phyloP scores from a whole-genome alignment of 176 grass and related monocot species.

The Pontederia paniculata region DNA sequence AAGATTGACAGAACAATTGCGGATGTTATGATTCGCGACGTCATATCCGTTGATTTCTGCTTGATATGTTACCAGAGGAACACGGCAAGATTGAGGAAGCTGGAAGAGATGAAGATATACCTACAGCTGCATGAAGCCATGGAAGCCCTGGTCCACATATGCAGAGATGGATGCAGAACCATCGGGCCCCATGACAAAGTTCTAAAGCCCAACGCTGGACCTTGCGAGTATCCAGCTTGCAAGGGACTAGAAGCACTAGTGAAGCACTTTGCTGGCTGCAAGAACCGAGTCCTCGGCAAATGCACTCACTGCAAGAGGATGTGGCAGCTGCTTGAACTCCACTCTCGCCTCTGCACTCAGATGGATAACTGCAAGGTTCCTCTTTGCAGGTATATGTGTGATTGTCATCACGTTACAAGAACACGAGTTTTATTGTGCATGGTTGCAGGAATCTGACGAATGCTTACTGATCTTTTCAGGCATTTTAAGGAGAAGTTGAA shows the following conservation, averaged over 20 bases:
- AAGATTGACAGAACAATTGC: no score
- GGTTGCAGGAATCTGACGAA: no score
- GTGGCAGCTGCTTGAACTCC: constrained; percentile 24
- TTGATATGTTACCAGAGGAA: constrained; percentile 29
- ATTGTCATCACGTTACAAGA: no score
- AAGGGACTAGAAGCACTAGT: constrained; percentile 11
- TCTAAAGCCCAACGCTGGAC: constrained; percentile 27
- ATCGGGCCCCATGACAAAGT: constrained; percentile 71
- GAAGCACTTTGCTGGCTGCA: constrained; percentile 21
- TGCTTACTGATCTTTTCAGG: background rate
- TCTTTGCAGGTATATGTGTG: constrained; percentile 17
- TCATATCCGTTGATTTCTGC: no score
- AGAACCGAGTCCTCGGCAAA: constrained; percentile 8
- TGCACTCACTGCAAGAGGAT: constrained; percentile 23
- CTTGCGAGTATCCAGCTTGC: constrained; percentile 59
- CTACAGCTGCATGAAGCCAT: constrained; percentile 60
- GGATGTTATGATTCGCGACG: no score
- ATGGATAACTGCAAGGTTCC: constrained; percentile 13
- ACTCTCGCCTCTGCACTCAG: constrained; percentile 3
- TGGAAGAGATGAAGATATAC: constrained; percentile 60
- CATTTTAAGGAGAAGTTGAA: constrained; percentile 21
- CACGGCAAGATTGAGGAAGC: constrained; percentile 29
- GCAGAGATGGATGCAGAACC: constrained; percentile 61
- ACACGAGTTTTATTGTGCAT: no score
- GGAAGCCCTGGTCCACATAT: constrained; percentile 81